These are phyloP conservation scores for Vaccinium vitisidaea DNA, from an alignment of 148 eudicot genomes.

Conservation along the genomic window DNA sequence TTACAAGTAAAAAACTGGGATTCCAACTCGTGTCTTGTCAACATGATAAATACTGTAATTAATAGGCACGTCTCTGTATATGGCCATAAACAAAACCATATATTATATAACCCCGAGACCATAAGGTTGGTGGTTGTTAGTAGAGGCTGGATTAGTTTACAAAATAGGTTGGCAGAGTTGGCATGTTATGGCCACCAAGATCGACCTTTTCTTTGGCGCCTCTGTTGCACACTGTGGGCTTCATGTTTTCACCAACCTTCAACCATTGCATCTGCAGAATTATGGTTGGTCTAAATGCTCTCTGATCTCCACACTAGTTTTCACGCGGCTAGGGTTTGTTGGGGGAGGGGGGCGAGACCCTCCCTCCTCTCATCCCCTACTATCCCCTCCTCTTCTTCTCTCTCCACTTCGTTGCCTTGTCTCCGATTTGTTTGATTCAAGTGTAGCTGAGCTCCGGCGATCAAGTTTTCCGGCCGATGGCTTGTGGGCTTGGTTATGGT, in stretches of 20 bases:
- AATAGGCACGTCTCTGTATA: neutral
- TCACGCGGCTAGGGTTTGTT: too few species aligned
- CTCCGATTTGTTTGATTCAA: too few species aligned
- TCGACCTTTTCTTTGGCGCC: neutral
- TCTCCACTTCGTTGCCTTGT: too few species aligned
- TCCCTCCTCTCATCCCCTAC: too few species aligned
- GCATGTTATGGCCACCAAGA: conserved; percentile 15
- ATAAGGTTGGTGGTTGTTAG: neutral
- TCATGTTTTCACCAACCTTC: neutral
- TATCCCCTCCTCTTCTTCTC: too few species aligned
- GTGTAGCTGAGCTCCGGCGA: too few species aligned
- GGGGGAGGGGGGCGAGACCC: too few species aligned
- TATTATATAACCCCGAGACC: neutral
- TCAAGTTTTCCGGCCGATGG: too few species aligned
- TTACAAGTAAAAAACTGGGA: too few species aligned
- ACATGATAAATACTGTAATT: neutral
- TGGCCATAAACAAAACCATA: neutral
- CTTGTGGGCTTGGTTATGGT: too few species aligned
- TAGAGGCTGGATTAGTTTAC: neutral
- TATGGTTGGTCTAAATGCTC: neutral
- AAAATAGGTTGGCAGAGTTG: conserved; percentile 5
- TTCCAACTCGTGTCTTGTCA: neutral
- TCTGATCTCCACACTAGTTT: too few species aligned
- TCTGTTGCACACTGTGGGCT: neutral
- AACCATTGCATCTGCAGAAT: neutral